phyloP scores from a whole-genome alignment of 2,329 filamentous ascomycete genomes.

The Gaeumannomyces sp. region DNA sequence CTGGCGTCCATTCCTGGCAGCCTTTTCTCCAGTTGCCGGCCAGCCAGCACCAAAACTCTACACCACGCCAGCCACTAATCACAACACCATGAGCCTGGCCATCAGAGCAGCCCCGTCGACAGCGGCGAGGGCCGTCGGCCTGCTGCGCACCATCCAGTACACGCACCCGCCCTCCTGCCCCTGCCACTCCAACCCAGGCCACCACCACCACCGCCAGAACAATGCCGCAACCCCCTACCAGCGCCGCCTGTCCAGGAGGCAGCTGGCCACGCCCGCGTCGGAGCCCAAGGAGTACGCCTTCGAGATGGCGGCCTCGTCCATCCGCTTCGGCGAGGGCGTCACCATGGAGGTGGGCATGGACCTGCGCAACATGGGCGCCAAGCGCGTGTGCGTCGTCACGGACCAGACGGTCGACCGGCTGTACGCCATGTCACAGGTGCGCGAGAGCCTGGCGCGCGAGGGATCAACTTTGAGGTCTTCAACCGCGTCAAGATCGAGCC shows the following conservation, averaged over 20 bases:
- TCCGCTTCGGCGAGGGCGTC: constrained; percentile 86
- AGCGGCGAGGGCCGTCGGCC: constrained; percentile 58
- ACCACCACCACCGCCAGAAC: constrained; percentile 62
- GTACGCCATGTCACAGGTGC: constrained; percentile 82
- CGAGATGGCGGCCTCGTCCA: constrained; percentile 94
- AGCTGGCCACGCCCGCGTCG: constrained; percentile 62
- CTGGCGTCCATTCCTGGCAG: no score
- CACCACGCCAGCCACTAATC: not conserved
- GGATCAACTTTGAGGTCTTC: constrained; percentile 78
- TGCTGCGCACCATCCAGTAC: constrained; percentile 86
- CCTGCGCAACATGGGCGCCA: constrained; percentile 81
- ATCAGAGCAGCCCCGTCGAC: constrained; percentile 27
- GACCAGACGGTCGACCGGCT: constrained; percentile 76
- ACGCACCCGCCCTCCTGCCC: constrained; percentile 83
- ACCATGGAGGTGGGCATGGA: constrained; percentile 99
- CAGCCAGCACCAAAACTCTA: no score
- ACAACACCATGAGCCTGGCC: constrained; percentile 6
- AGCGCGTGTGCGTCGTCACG: constrained; percentile 87
- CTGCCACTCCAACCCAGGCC: constrained; percentile 82
- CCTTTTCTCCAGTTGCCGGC: no score
- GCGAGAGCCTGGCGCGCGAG: constrained; percentile 71
- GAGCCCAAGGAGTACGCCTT: constrained; percentile 93
- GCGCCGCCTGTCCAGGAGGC: constrained; percentile 32
- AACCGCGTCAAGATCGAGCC: constrained; percentile 80
- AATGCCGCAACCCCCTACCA: constrained; percentile 44